Percentiles rank a stretch among this genome's conserved stretches.
Conservation (phyloP, 148 eudicot species). For the Dysphania ambrosioides region DNA sequence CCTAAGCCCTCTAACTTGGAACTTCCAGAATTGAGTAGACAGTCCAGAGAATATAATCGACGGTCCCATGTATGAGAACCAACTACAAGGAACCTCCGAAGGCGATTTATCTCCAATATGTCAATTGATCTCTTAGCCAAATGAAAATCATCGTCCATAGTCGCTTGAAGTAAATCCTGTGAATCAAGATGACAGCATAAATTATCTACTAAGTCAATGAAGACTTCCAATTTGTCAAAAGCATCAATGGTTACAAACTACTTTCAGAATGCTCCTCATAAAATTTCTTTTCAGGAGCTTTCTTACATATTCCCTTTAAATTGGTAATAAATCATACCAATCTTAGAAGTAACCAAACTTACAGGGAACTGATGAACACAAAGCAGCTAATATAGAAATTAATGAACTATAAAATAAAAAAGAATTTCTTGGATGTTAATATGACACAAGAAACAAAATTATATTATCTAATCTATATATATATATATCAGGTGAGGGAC, state of each 20-base stretch:
- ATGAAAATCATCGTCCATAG: conserved; percentile 35
- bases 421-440: not conserved
- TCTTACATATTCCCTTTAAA: not conserved
- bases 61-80: conserved; percentile 74
- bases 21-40: conserved; percentile 45
- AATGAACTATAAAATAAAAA: not conserved
- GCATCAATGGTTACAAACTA: not conserved
- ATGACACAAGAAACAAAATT: not conserved
- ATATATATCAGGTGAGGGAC: not conserved
- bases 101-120: conserved; percentile 71
- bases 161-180: conserved; percentile 60
- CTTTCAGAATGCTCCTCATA: not conserved
- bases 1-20: conserved; percentile 32
- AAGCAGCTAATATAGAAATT: not conserved
- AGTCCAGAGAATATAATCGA: conserved; percentile 61
- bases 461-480: too few species aligned
- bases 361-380: not conserved
- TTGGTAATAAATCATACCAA: not conserved
- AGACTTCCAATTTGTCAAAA: not conserved
- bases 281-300: not conserved
- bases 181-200: conserved; percentile 5
- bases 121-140: conserved; percentile 38
- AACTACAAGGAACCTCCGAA: conserved; percentile 65
- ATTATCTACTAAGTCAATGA: not conserved
- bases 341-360: not conserved